phyloP scores from a whole-genome alignment of 1,284 basidiomycete species.

The Cryptococcus depauperatus region DNA sequence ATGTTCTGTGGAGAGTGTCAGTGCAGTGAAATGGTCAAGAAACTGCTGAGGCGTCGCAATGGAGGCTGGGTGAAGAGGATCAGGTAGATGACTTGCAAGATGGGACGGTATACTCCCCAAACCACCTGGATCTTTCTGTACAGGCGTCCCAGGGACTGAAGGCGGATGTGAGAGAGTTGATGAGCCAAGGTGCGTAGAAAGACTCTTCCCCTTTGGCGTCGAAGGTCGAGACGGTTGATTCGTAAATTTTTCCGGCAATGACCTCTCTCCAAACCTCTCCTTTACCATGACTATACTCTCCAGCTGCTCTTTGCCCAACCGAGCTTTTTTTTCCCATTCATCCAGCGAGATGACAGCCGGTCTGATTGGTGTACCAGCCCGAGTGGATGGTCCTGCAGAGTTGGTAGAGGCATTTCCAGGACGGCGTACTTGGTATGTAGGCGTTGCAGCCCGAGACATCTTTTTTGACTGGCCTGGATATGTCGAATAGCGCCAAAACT shows the following conservation, averaged over 20 bases:
- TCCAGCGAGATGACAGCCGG: slow-evolving; percentile 52
- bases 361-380: slow-evolving; percentile 16
- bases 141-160: slow-evolving; percentile 4
- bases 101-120: slow-evolving; percentile 17
- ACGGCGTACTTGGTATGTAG: slow-evolving; percentile 12
- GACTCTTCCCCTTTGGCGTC: slow-evolving; percentile 42
- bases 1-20: slow-evolving; percentile 78
- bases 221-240: slow-evolving; percentile 13
- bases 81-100: slow-evolving; percentile 22
- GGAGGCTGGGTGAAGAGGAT: slow-evolving; percentile 45
- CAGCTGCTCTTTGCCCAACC: slow-evolving; percentile 60
- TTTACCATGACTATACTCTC: slow-evolving; percentile 61
- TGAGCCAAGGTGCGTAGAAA: slow-evolving; percentile 45
- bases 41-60: slow-evolving; percentile 85
- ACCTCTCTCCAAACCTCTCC: slow-evolving; percentile 54
- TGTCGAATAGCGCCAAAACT: too few species aligned
- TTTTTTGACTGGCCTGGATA: too few species aligned
- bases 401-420: slow-evolving; percentile 4
- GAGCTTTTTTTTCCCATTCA: slow-evolving; percentile 79
- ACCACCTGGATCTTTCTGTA: slow-evolving; percentile 16
- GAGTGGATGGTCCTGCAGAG: slow-evolving; percentile 8
- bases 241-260: slow-evolving; percentile 64
- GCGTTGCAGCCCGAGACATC: slow-evolving; percentile 26
- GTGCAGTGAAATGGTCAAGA: slow-evolving; percentile 83
- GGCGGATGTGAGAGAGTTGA: slow-evolving; percentile 4